Conservation (phyloP, 371 early-diverging fungal species). For the Mucor sp. region DNA sequence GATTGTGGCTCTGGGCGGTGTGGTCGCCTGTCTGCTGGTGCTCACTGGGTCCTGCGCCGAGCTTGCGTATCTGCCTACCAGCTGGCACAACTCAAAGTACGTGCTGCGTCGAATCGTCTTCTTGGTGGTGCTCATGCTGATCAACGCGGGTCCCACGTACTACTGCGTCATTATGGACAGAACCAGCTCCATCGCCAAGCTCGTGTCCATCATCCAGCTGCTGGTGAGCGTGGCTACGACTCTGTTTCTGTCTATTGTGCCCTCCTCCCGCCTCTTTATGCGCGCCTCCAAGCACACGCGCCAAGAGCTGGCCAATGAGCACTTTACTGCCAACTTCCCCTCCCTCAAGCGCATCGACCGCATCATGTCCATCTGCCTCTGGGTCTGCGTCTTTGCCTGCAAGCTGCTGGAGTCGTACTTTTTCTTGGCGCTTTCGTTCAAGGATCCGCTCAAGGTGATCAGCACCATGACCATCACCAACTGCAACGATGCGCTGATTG, state of each 20-base stretch:
- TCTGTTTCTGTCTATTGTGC: constrained; percentile 67
- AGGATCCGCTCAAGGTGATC: constrained; percentile 78
- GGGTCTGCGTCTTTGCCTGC: constrained; percentile 77
- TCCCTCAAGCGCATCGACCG: constrained; percentile 72
- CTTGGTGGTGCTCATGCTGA: constrained; percentile 61
- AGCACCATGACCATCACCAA: constrained; percentile 56
- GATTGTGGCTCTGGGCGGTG: constrained; percentile 77
- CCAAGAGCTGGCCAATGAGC: constrained; percentile 61
- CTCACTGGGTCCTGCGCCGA: constrained; percentile 72
- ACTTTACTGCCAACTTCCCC: constrained; percentile 84
- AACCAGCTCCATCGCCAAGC: constrained; percentile 47
- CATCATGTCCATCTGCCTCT: constrained; percentile 76
- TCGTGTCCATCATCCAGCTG: constrained; percentile 69
- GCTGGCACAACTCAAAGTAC: constrained; percentile 61
- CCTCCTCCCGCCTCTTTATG: constrained; percentile 69
- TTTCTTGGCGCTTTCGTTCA: constrained; percentile 82
- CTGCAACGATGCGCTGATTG: constrained; percentile 58
- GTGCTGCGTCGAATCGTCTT: constrained; percentile 63
- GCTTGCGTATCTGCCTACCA: constrained; percentile 68
- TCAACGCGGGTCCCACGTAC: constrained; percentile 71
- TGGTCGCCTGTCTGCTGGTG: constrained; percentile 70
- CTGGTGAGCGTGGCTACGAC: constrained; percentile 69
- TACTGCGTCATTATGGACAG: constrained; percentile 62
- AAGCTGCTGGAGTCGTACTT: constrained; percentile 87
- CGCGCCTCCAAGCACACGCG: constrained; percentile 34